Base-by-base conservation (phyloP, 2,329 filamentous ascomycete genomes). In the Cladosporium sp. region DNA sequence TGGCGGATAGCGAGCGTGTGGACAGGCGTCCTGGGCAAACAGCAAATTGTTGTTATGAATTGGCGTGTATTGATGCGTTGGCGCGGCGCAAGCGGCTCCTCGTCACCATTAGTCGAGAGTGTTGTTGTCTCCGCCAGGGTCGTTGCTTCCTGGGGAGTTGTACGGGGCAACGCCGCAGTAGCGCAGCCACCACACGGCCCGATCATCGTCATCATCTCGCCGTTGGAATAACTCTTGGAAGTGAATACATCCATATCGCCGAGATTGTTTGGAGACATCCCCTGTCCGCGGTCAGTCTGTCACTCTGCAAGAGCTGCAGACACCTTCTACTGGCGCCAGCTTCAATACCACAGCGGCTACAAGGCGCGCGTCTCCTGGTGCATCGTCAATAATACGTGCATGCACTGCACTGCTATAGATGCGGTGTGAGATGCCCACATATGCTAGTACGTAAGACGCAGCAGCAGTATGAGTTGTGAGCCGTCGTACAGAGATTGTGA, bases 71-170 rank as follows among this genome's bases (percentile, higher is more conserved):
- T 32, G 51, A 23, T 54, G 51, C 30, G 51, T 54, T 54, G 51
- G 30, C 30, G 21, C 28, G 26, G 18, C 30, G 51, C 51, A 54
- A 28, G 51, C 51, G 51, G 26, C 51, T 54, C 26, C 51, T 54
- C 51, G 51, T 54, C 51, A 28, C 51, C 46, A 49, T 13, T 8
- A 32, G 46, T n/a, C 18, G 18, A n/a, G 51, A 18, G 30, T 54
- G 51, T 54, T 54, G 51, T 54, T 28, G 51, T n/a, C 30, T 54
- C 51, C 51, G 51, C 51, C 51, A 54, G 51, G 51, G 51, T 54
- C 51, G 51, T 54, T 54, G 51, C 30, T 54, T 54, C 30, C 26
- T 30, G 51, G 51, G 30, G 51, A 54, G 51, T 54, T 21, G 51
- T 16, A 21, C 51, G 8, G 51, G 51, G 51, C 51, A 54, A 54